phyloP scores from a whole-genome alignment of 176 grass and related monocot genomes.

The Oryza rufipogon region DNA sequence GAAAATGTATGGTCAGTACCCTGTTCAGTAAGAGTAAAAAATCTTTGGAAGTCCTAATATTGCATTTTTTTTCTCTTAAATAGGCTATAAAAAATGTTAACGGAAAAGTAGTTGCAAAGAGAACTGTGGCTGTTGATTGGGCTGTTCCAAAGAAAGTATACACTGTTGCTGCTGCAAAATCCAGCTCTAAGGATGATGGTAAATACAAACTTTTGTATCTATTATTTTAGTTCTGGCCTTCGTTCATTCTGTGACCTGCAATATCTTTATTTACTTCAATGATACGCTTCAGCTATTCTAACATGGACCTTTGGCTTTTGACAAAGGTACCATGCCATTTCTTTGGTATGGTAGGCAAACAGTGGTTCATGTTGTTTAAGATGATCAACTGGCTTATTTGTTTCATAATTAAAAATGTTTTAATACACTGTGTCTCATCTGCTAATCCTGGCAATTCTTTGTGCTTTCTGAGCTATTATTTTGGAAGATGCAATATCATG shows the following conservation, averaged over 20 bases:
- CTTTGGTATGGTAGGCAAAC: neutral
- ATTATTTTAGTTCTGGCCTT: neutral
- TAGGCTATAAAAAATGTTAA: slow-evolving; percentile 94
- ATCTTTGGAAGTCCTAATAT: slow-evolving; percentile 37
- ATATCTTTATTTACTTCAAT: slow-evolving; percentile 22
- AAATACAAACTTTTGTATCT: slow-evolving; percentile 35
- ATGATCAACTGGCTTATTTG: neutral
- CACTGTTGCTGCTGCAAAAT: slow-evolving; percentile 70
- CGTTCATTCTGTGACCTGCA: slow-evolving; percentile 1
- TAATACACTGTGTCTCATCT: neutral
- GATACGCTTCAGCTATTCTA: slow-evolving; percentile 1
- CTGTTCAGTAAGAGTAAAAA: slow-evolving; percentile 33
- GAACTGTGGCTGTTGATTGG: slow-evolving; percentile 98
- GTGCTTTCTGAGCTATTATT: slow-evolving; percentile 26
- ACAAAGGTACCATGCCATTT: neutral
- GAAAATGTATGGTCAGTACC: slow-evolving; percentile 78
- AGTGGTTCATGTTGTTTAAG: slow-evolving; percentile 23
- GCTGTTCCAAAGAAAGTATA: slow-evolving; percentile 89
- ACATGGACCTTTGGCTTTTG: neutral
- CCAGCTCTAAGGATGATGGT: slow-evolving; percentile 59
- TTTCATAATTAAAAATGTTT: neutral
- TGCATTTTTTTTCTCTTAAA: slow-evolving; percentile 36
- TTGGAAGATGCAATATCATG: slow-evolving; percentile 21
- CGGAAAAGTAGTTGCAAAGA: slow-evolving; percentile 72
- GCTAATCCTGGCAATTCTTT: slow-evolving; percentile 11